Percentiles rank a stretch among this genome's conserved stretches.
Evolutionary conservation across 2,329 filamentous ascomycete species (phyloP).

Genomic region (Alternaria solani): DNA sequence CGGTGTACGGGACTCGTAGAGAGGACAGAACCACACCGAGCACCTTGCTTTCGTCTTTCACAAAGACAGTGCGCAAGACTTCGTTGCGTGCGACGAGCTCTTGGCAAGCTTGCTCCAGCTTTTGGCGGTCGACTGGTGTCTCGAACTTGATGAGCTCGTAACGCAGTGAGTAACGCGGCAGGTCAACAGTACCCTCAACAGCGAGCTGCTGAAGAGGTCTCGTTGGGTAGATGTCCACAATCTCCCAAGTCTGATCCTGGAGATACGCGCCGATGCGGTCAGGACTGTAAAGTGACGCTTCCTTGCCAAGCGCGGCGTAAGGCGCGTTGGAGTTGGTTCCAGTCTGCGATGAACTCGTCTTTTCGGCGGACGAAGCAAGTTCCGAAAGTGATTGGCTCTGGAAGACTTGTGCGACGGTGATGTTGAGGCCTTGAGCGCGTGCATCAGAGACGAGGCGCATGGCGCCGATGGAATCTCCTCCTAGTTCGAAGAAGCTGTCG

Average conservation of each 20-base stretch:
- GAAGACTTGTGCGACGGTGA: conserved; percentile 58
- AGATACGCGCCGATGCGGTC: conserved; percentile 62
- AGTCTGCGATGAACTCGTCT: conserved; percentile 31
- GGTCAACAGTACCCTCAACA: conserved; percentile 64
- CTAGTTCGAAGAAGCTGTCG: conserved; percentile 57
- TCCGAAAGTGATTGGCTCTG: conserved; percentile 51
- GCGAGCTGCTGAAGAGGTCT: conserved; percentile 68
- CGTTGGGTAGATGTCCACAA: conserved; percentile 66
- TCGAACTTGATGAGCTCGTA: conserved; percentile 72
- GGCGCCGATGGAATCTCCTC: conserved; percentile 57
- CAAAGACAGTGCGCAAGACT: conserved; percentile 72
- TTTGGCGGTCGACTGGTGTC: conserved; percentile 57
- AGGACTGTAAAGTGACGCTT: conserved; percentile 57
- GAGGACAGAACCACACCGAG: conserved; percentile 67
- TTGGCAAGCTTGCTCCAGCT: conserved; percentile 61
- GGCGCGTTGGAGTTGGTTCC: conserved; percentile 50
- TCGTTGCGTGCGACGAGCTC: conserved; percentile 68
- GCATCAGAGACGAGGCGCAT: conserved; percentile 56
- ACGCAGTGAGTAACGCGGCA: conserved; percentile 68
- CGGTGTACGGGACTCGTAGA: conserved; percentile 60
- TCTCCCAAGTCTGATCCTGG: conserved; percentile 59
- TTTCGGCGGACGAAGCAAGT: conserved; percentile 41
- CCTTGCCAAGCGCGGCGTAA: conserved; percentile 60
- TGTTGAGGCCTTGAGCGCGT: conserved; percentile 45
- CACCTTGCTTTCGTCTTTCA: conserved; percentile 58